Evolutionary conservation across 148 eudicot species (phyloP), one percentile per base, ranked within the genome.

Genomic region (Vaccinium darrowii): DNA sequence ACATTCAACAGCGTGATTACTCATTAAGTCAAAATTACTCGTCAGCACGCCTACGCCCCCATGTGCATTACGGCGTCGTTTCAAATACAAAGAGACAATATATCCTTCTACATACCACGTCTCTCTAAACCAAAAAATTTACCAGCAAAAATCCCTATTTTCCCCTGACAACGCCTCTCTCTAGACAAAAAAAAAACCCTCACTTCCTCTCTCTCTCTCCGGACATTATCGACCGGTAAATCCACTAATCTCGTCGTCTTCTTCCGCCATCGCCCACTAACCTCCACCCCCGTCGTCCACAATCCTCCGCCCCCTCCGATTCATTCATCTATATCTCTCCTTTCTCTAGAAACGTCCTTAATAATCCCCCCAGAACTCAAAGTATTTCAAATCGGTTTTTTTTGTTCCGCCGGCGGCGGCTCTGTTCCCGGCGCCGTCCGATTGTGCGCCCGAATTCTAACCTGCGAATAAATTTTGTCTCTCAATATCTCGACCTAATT

Each of bases 161-260:
- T 71, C 23, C 81, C 83, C 49, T 65, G 71, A 81, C 80, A 57
- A 30, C 82, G 51, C 25, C 78, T 27, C 84, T 65, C 84, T 76
- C 83, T 85, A 65, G 27, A 33, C 63, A 13, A 36, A 16, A 2
- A n/a, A 65, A n/a, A 69, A 69, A 27, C 74, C 74, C 74, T 69
- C 74, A 69, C 74, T 69, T 67, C 36, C 27, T 58, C 54, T 27
- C 84, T 43, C 58, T 57, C 53, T n/a, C 52, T n/a, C 83, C 72
- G 83, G 58, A 78, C 88, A 83, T 79, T 83, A 82, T 79, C 89
- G 77, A 76, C 73, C 85, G 81, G 86, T 87, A 76, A 84, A 90
- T 90, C 91, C 87, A 87, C 75, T 88, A 86, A 82, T 89, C 91
- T 89, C 91, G 88, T 78, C 91, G 84, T 52, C 25, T 74, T 47